These are phyloP conservation scores for Mrakia hoshinonis DNA, from an alignment of 768 basidiomycete species.

Conservation along the genomic window DNA sequence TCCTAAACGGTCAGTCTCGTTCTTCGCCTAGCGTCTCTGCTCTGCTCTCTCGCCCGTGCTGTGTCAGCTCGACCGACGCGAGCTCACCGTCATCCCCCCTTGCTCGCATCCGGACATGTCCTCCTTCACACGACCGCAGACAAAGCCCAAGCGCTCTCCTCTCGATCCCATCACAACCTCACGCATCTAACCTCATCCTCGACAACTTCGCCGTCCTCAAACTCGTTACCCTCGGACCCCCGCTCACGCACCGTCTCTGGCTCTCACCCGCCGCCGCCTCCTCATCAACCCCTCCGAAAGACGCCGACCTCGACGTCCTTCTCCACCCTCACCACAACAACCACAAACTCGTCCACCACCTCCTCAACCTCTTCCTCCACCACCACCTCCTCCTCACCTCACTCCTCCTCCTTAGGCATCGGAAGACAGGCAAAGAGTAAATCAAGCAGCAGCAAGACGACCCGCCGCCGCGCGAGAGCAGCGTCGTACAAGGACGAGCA, in stretches of 20 bases:
- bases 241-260: background rate
- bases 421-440: background rate
- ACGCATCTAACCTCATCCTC: background rate
- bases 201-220: background rate
- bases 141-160: background rate
- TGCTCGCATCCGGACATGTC: background rate
- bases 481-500: background rate
- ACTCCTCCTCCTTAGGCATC: background rate
- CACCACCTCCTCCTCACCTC: background rate
- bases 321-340: constrained; percentile 1
- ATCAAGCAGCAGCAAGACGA: background rate
- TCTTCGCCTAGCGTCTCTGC: too few relatives aligned
- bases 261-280: background rate
- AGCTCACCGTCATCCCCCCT: background rate
- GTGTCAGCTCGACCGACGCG: too few relatives aligned
- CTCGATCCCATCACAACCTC: background rate
- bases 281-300: background rate
- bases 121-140: background rate
- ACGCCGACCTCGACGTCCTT: constrained; percentile 3
- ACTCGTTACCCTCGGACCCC: background rate
- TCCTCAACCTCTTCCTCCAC: background rate
- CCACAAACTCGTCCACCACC: background rate
- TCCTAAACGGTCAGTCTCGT: background rate
- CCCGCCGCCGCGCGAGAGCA: background rate
- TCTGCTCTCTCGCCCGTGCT: too few relatives aligned